These are phyloP conservation scores for Tetragonia tetragonoides DNA, from an alignment of 148 eudicot species.

Conservation along the genomic window DNA sequence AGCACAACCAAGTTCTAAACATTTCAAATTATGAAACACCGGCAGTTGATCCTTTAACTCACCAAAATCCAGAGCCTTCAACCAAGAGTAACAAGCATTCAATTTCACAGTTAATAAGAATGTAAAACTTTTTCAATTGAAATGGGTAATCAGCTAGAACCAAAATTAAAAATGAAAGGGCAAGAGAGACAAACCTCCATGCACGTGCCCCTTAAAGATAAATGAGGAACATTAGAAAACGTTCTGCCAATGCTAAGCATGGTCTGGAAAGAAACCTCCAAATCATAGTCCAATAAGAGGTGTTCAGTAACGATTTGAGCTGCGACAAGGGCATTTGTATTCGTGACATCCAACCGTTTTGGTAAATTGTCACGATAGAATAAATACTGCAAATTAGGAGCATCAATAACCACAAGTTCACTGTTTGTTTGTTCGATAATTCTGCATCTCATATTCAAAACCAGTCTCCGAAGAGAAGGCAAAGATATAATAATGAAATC, in stretches of 20 bases:
- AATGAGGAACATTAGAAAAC: conserved; percentile 22
- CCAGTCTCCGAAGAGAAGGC: conserved; percentile 7
- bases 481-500: not conserved
- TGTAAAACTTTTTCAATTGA: too few relatives aligned
- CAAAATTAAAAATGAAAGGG: not conserved
- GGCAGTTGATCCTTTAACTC: conserved; percentile 12
- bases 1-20: conserved; percentile 6
- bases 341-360: not conserved
- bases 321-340: conserved; percentile 8
- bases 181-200: conserved; percentile 5
- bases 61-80: conserved; percentile 2
- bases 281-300: too few relatives aligned
- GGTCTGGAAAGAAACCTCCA: not conserved
- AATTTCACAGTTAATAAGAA: not conserved
- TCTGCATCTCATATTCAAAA: too few relatives aligned
- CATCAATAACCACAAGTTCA: conserved; percentile 16
- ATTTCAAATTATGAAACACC: conserved; percentile 3
- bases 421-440: not conserved
- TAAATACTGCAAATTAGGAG: conserved; percentile 24
- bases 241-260: conserved; percentile 14
- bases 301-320: not conserved
- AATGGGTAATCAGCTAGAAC: not conserved
- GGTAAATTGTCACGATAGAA: not conserved
- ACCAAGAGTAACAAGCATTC: not conserved
- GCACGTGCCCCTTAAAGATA: not conserved